Base-by-base conservation (phyloP, 1,139 yeast species). In the Hyphopichia burtonii region DNA sequence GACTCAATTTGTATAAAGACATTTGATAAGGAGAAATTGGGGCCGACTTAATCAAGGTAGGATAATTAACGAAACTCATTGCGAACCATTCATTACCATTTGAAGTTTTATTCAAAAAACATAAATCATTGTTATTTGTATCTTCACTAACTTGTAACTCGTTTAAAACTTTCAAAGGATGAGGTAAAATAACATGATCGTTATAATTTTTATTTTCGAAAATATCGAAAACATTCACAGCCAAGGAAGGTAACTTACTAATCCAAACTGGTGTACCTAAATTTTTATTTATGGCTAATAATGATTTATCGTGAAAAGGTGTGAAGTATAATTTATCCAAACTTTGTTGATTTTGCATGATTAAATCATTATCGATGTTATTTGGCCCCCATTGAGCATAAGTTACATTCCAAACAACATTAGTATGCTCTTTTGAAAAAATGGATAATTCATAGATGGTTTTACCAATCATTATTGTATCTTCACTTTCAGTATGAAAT, bases 351-450 rank as follows among this genome's bases (percentile, higher is more conserved):
- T 71, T 71, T 50, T 84, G 78, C 48, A 61, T 44, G 18, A 69
- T 80, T 45, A 91, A 70, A 56, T 86, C 93, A 34, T 74, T 71
- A 58, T 93, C 96, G 45, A 91, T 71, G 50, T 89, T 83, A 63
- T 91, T 91, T 22, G 96, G 96, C 7, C 95, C 96, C 97, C 98
- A 93, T 41, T 85, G 79, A 2, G 95, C 76, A 57, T 86, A 91
- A 0, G 94, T 83, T 11, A 93, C 90, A 56, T 90, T 87, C 96
- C 96, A 91, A 3, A 80, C 74, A 2, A 83, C 68, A 42, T 82
- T 82, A 38, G 83, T 76, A 48, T 78, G 73, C 28, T 52, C 42
- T 53, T 78, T 80, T 5, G 95, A 83, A 58, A 71, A 65, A 17
- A 74, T 74, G 3, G 73, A 56, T 35, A 74, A 59, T 48, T 73